Evolutionary conservation across 164 flowering plant species (phyloP), one percentile per base, ranked within the genome.

Genomic region (Vitis rotundifolia): DNA sequence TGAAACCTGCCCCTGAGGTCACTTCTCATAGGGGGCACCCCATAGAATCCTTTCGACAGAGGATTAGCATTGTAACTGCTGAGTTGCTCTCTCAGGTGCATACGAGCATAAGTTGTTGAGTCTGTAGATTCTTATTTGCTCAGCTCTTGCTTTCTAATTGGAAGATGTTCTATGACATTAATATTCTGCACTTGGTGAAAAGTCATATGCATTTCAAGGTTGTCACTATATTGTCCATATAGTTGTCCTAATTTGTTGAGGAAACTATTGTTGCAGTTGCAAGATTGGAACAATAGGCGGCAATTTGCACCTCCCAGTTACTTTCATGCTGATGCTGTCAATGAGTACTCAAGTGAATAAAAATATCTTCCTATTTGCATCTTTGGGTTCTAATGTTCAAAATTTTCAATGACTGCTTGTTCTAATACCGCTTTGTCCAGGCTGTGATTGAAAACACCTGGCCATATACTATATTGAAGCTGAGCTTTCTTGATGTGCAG

Each of bases 261-360:
- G 57, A 59, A 65, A 59, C 10, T 61, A 28, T 57, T 64, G 22
- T 66, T 83, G 56, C 78, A 95, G 99, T 79, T 95, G 84, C 97
- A 93, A 89, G 98, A 91, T 80, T 93, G 97, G 98, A 93, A 95
- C 76, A 95, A 85, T 58, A 84, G 98, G 78, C 78, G 89, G 18
- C 80, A 93, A 68, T 95, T 95, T 71, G 78, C 92, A 64, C 63
- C 89, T n/a, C 85, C 93, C 4, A 84, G 86, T 74, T 89, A 93
- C 76, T 96, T 96, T 75, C 96, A 96, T 83, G 98, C 95, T n/a
- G 94, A 93, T 81, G 94, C 89, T 56, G 91, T 88, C 57, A 89
- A 89, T 84, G 98, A 95, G 3, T 68, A 68, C 93, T 66, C 98
- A 93, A 92, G 99, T 91, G 44, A 31, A 4, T 31, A 31, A 31